Evolutionary conservation across 805 yeast species (phyloP).

Genomic region (Yamadazyma kitorensis): DNA sequence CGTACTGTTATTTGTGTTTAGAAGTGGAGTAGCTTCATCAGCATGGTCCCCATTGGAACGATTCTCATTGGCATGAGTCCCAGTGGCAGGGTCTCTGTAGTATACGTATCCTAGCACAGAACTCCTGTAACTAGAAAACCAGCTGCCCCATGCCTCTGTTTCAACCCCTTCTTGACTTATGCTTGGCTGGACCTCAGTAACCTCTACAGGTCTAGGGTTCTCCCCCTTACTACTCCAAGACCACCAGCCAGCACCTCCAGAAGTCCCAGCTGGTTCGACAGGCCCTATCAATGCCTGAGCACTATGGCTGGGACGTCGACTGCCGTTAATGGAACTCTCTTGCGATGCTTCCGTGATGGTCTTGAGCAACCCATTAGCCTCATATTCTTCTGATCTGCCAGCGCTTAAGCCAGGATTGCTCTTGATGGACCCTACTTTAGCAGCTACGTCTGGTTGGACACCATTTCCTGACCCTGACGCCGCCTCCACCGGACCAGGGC

Average conservation of each 20-base stretch:
- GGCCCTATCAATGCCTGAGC: not conserved
- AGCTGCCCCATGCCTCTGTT: conserved; percentile 5
- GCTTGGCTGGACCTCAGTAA: conserved; percentile 2
- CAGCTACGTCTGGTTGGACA: no score
- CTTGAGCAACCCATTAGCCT: not conserved
- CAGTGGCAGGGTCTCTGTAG: conserved; percentile 3
- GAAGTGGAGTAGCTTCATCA: conserved; percentile 7
- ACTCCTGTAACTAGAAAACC: conserved; percentile 6
- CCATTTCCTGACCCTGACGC: no score
- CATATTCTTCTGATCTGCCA: not conserved
- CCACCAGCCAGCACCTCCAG: conserved; percentile 2
- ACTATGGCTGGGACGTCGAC: not conserved
- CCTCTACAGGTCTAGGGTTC: not conserved
- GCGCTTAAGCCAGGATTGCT: no score
- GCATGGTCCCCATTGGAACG: not conserved
- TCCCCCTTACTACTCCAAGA: conserved; percentile 1
- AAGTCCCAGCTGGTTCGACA: not conserved
- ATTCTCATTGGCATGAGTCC: no score
- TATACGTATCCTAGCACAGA: conserved; percentile 6
- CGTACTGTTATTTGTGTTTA: not conserved
- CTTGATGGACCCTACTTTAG: no score
- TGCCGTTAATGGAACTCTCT: conserved; percentile 3
- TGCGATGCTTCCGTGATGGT: conserved; percentile 6
- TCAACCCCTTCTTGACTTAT: conserved; percentile 1
- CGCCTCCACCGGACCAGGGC: no score